Conservation (phyloP, 108 stramenopile genomes). For the Skeletonema grethae region DNA sequence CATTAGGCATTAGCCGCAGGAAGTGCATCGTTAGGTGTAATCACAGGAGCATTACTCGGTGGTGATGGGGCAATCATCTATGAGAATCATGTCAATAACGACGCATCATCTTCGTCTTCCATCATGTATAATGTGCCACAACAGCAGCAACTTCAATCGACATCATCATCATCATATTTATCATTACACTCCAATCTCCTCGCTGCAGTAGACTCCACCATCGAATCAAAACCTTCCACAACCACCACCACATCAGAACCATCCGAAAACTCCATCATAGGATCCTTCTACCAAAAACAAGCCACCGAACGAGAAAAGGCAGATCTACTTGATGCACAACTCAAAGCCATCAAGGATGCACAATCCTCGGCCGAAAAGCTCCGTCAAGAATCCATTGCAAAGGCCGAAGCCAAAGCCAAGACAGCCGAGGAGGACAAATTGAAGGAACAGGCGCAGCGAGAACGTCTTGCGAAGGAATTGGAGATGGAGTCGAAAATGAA, state of each 20-base stretch:
- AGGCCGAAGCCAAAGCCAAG: neutral
- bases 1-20: slow-evolving; percentile 2
- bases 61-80: neutral
- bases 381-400: neutral
- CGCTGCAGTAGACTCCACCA: neutral
- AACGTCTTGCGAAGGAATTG: neutral
- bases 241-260: neutral
- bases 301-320: neutral
- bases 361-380: neutral
- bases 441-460: neutral
- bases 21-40: neutral
- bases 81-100: neutral
- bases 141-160: neutral
- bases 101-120: neutral
- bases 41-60: neutral
- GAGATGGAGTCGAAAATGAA: neutral
- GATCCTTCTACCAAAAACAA: neutral
- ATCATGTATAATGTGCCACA: neutral
- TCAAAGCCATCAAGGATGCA: neutral
- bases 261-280: neutral
- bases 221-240: neutral
- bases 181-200: neutral
- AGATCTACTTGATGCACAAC: neutral
- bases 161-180: neutral
- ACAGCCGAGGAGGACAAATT: neutral